Percentiles rank a stretch among this genome's conserved stretches.
Evolutionary conservation across 2,329 filamentous ascomycete species (phyloP).

Genomic region (Fusarium sororula): DNA sequence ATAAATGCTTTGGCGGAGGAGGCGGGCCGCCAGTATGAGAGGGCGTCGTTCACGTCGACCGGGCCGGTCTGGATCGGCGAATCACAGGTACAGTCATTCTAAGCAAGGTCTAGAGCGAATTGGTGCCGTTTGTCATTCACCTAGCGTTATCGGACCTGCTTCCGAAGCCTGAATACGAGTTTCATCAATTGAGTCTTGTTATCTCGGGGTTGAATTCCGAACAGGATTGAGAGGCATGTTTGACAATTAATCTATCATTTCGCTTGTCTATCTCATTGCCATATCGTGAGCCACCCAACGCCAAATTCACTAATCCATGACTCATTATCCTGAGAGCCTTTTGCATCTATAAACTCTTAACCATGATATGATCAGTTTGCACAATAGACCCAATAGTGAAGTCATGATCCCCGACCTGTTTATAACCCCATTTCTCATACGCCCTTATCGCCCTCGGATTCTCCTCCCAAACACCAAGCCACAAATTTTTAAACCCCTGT

Average conservation of each 20-base stretch:
- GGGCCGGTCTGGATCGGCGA: slow-evolving; percentile 14
- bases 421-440: slow-evolving; percentile 54
- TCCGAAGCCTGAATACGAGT: not conserved
- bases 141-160: not conserved
- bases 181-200: not conserved
- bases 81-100: slow-evolving; percentile 11
- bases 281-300: no score
- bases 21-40: slow-evolving; percentile 16
- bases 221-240: not conserved
- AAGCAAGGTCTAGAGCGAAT: not conserved
- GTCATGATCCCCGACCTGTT: slow-evolving; percentile 51
- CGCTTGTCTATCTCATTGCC: no score
- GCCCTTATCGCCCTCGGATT: slow-evolving; percentile 50
- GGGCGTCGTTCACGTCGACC: not conserved
- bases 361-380: slow-evolving; percentile 55
- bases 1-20: slow-evolving; percentile 16
- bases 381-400: slow-evolving; percentile 53
- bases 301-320: not conserved
- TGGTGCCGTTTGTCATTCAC: not conserved
- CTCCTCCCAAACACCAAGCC: slow-evolving; percentile 60
- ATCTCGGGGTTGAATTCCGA: not conserved
- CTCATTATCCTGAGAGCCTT: no score
- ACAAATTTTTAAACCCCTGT: slow-evolving; percentile 51
- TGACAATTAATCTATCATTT: accelerated
- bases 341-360: slow-evolving; percentile 39